Conservation (phyloP, 371 early-diverging fungal species). For the Rhizomucor miehei region DNA sequence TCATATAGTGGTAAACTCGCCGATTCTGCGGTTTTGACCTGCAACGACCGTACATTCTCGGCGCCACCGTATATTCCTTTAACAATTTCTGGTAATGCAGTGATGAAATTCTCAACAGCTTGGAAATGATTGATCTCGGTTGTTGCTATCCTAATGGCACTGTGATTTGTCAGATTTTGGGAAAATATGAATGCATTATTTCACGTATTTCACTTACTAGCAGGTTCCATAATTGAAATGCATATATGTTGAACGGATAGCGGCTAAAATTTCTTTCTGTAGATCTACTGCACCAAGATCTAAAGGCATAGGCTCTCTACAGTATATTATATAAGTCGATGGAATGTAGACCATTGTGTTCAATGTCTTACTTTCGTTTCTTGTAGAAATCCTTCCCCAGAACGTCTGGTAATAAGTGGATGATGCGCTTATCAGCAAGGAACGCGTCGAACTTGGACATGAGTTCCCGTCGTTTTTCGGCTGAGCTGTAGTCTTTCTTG, state of each 20-base stretch:
- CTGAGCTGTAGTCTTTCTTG: conserved; percentile 67
- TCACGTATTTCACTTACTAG: conserved; percentile 36
- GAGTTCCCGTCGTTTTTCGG: conserved; percentile 76
- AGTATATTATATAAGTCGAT: conserved; percentile 1
- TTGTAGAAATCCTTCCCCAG: conserved; percentile 86
- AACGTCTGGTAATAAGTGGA: conserved; percentile 71
- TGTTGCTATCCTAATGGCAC: conserved; percentile 72
- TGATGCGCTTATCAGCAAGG: conserved; percentile 79
- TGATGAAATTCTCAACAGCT: conserved; percentile 75
- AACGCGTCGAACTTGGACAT: conserved; percentile 78
- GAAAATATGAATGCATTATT: not conserved
- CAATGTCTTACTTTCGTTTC: conserved; percentile 71
- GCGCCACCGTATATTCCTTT: conserved; percentile 70
- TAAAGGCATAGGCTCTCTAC: conserved; percentile 76
- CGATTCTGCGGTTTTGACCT: conserved; percentile 79
- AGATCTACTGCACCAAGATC: conserved; percentile 63
- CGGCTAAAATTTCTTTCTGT: conserved; percentile 68
- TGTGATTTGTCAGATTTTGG: conserved; percentile 6
- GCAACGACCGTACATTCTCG: conserved; percentile 75
- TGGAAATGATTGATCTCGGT: conserved; percentile 56
- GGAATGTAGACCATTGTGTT: not conserved
- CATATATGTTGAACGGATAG: conserved; percentile 76
- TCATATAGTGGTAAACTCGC: conserved; percentile 77
- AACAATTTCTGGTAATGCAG: conserved; percentile 55
- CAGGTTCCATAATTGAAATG: conserved; percentile 68